Conservation (phyloP, 495 filamentous ascomycete genomes). For the Glutinoglossum americanum region DNA sequence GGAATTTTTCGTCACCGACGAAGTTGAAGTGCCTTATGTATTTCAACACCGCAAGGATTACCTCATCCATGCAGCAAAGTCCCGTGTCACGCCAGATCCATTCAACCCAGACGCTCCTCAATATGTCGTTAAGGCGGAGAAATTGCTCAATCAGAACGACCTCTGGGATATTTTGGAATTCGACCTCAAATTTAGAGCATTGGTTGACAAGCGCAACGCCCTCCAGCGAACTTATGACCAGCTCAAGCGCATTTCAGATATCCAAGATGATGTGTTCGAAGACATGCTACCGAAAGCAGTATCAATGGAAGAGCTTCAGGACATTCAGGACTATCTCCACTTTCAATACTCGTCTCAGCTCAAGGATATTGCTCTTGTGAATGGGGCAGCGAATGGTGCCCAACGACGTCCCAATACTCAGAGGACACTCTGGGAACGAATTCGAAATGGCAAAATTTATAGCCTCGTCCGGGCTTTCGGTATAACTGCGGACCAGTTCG, state of each 20-base stretch:
- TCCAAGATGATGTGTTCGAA: constrained; percentile 45
- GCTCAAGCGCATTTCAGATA: constrained; percentile 33
- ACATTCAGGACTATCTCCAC: constrained; percentile 88
- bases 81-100: constrained; percentile 28
- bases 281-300: constrained; percentile 52
- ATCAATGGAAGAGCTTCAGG: constrained; percentile 84
- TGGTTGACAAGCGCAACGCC: constrained; percentile 71
- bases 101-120: constrained; percentile 43
- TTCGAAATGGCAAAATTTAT: constrained; percentile 59
- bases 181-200: constrained; percentile 79
- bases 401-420: constrained; percentile 60
- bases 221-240: constrained; percentile 58
- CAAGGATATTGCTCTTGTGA: constrained; percentile 39
- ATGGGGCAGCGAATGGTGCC: constrained; percentile 28
- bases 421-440: constrained; percentile 54
- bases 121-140: constrained; percentile 59
- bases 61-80: constrained; percentile 74
- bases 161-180: constrained; percentile 86
- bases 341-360: constrained; percentile 77
- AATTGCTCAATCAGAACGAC: constrained; percentile 77
- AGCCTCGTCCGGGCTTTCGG: constrained; percentile 73
- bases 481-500: constrained; percentile 71
- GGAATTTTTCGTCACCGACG: constrained; percentile 79
- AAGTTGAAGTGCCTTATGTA: constrained; percentile 88
- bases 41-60: constrained; percentile 98